Base-by-base conservation (phyloP, 2,329 filamentous ascomycete species). In the Claviceps sp. region DNA sequence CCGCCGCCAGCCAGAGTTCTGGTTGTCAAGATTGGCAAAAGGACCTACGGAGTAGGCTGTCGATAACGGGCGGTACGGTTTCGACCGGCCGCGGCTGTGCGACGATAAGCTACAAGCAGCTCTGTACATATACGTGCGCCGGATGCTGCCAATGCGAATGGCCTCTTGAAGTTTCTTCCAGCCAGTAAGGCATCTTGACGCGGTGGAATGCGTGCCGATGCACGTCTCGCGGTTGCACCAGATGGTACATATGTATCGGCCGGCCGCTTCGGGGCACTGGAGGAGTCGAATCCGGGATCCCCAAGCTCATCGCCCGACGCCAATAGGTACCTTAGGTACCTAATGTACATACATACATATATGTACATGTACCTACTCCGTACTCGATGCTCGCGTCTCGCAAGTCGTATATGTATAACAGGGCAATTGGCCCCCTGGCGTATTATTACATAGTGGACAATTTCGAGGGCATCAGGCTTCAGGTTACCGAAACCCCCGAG, bases 1-100 rank as follows among this genome's bases (percentile, higher is more conserved):
- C 24, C 5, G 38, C n/a, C 38, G 38, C 24, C 47, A 43, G 38
- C 38, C 16, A 49, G 22, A 46, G 9, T 37, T 16, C 18, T n/a
- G 11, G 44, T 44, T 30, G 14, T 34, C n/a, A 2, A 22, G 22
- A 43, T 34, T n/a, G 9, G n/a, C 48, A 34, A 20, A 40, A 34
- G 9, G n/a, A 9, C 11, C 38, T 34, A 34, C 30, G 9, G 8
- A 34, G 3, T 34, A 34, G 16, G 26, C 40, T 34, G 47, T 41
- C 37, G 18, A 41, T 7, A 37, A 30, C 34, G 24, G 48, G 40
- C 40, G 24, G 26, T 22, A 20, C 9, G 3, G 18, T 50, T 46
- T 45, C 40, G 30, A 50, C 49, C 42, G 49, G 41, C 49, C 42
- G 49, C 49, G 8, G 49, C 42, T 50, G 49, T 45, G 45, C 42